These are phyloP conservation scores for Pachyrhizus erosus DNA, from an alignment of 306 rosid genomes.

Conservation along the genomic window DNA sequence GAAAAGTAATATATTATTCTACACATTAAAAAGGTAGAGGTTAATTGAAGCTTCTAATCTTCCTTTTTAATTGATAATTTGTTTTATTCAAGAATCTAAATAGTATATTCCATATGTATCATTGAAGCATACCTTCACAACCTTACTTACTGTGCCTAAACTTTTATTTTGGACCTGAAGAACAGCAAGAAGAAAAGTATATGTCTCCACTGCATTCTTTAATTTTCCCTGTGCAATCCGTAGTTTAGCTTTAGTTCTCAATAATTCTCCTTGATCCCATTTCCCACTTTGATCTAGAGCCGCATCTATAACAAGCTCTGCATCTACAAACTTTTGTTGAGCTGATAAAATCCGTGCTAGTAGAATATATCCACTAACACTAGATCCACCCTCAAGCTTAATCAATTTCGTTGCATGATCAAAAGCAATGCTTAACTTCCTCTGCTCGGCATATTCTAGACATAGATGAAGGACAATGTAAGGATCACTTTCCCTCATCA, in stretches of 20 bases:
- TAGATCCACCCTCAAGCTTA: slow-evolving; percentile 80
- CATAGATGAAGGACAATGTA: slow-evolving; percentile 73
- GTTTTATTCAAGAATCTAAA: background rate
- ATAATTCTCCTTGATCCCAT: slow-evolving; percentile 90
- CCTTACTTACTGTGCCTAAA: slow-evolving; percentile 56
- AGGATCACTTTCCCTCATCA: slow-evolving; percentile 69
- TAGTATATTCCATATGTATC: background rate
- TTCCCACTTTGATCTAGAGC: slow-evolving; percentile 88
- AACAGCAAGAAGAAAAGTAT: slow-evolving; percentile 80
- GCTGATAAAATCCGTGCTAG: slow-evolving; percentile 87
- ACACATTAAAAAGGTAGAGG: background rate
- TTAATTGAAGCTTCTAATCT: slow-evolving; percentile 10
- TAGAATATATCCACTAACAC: slow-evolving; percentile 57
- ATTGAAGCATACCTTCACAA: slow-evolving; percentile 59
- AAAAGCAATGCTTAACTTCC: slow-evolving; percentile 73
- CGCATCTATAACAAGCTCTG: slow-evolving; percentile 80
- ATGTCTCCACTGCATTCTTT: slow-evolving; percentile 72
- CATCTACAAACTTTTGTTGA: slow-evolving; percentile 71
- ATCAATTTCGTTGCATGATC: slow-evolving; percentile 70
- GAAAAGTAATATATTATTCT: slow-evolving; percentile 15
- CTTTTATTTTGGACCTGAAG: slow-evolving; percentile 80
- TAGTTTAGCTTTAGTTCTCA: slow-evolving; percentile 85
- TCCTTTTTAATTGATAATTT: slow-evolving; percentile 17
- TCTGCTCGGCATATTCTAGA: slow-evolving; percentile 88
- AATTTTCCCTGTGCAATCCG: slow-evolving; percentile 79